Conservation (phyloP, 345 rosid species). For the Camelina neglecta region DNA sequence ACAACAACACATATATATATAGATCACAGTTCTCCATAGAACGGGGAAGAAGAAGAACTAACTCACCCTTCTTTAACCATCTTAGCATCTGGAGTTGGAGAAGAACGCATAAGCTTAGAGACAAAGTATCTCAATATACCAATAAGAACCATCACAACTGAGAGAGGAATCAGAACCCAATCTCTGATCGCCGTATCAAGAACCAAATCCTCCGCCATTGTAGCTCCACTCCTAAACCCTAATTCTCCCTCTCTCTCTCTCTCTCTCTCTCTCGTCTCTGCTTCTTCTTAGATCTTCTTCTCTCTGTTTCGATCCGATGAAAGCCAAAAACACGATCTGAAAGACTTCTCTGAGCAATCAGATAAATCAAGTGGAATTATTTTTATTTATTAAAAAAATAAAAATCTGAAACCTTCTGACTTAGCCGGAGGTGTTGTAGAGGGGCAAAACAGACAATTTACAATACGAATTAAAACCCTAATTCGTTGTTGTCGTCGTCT, state of each 20-base stretch:
- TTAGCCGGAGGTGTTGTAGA: background rate
- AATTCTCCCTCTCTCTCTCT: constrained; percentile 6
- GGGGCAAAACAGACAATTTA: background rate
- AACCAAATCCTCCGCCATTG: constrained; percentile 96
- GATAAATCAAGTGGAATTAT: constrained; percentile 19
- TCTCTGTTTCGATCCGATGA: constrained; percentile 25
- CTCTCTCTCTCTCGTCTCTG: background rate
- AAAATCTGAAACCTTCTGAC: background rate
- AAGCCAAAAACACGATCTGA: constrained; percentile 40
- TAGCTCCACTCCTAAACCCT: constrained; percentile 22
- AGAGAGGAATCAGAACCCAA: constrained; percentile 95
- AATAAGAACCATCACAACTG: constrained; percentile 96
- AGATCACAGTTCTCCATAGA: background rate
- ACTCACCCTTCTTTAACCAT: constrained; percentile 84
- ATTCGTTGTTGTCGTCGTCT: background rate
- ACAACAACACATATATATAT: background rate
- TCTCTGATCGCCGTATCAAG: constrained; percentile 98
- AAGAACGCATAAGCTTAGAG: constrained; percentile 82
- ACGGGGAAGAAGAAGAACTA: background rate
- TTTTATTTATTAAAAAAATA: background rate
- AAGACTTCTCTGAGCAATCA: constrained; percentile 26
- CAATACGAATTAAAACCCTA: constrained; percentile 15
- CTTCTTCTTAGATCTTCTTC: constrained; percentile 32
- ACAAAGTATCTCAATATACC: constrained; percentile 90
- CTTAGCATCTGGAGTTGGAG: constrained; percentile 81